These are phyloP conservation scores for Ophiocordyceps unilateralis DNA, from an alignment of 2,329 filamentous ascomycete species.

Conservation along the genomic window DNA sequence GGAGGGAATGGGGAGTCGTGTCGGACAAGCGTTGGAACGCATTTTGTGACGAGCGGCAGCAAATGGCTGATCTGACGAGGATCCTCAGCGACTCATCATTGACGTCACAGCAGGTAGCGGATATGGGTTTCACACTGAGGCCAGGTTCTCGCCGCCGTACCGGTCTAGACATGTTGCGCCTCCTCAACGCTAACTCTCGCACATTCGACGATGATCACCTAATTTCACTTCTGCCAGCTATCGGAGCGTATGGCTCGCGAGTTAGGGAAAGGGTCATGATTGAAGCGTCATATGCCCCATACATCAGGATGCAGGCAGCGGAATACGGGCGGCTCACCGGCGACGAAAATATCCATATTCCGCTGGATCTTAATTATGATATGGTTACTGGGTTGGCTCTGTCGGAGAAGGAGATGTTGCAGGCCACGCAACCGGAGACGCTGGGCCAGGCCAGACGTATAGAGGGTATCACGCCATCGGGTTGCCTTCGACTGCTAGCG, in stretches of 20 bases:
- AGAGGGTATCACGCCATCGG: conserved; percentile 57
- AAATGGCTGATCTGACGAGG: conserved; percentile 49
- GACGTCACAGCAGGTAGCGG: conserved; percentile 48
- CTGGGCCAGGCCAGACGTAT: conserved; percentile 77
- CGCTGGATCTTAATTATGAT: conserved; percentile 60
- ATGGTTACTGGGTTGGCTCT: conserved; percentile 56
- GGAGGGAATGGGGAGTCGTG: conserved; percentile 60
- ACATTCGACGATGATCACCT: conserved; percentile 33
- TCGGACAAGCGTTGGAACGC: conserved; percentile 59
- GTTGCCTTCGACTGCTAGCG: conserved; percentile 41
- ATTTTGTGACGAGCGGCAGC: conserved; percentile 46
- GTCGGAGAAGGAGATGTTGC: conserved; percentile 60
- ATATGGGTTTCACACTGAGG: conserved; percentile 51
- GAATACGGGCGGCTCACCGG: conserved; percentile 50
- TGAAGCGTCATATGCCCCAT: conserved; percentile 75
- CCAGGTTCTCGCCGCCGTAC: conserved; percentile 48
- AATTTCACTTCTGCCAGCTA: conserved; percentile 35
- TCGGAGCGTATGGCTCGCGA: conserved; percentile 33
- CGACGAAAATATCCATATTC: conserved; percentile 61
- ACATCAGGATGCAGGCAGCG: conserved; percentile 55
- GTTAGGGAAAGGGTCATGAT: conserved; percentile 58
- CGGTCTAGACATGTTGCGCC: conserved; percentile 64
- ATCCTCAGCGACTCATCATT: conserved; percentile 41
- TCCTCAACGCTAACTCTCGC: conserved; percentile 34
- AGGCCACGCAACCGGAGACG: conserved; percentile 58